Evolutionary conservation across 257 asterid genomes (phyloP).

Genomic region (Capsicum pubescens): DNA sequence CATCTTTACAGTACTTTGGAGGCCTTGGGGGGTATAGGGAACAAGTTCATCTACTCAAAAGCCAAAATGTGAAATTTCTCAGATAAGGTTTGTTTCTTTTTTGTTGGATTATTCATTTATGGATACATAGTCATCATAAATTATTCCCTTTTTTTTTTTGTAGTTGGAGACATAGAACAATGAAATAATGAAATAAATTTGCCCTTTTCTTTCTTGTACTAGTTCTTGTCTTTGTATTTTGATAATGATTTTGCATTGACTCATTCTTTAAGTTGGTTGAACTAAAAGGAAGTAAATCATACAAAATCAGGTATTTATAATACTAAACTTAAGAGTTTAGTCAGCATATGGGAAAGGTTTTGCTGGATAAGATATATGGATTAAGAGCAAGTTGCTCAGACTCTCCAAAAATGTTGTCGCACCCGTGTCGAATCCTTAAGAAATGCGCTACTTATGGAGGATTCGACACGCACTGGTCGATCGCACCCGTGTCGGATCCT

Average conservation of each 20-base stretch:
- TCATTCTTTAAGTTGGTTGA: conserved; percentile 9
- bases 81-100: conserved; percentile 33
- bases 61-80: conserved; percentile 17
- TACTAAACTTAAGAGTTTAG: neutral
- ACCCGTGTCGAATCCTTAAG: no score
- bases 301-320: neutral
- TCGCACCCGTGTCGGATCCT: no score
- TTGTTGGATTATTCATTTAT: conserved; percentile 25
- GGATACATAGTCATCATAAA: conserved; percentile 23
- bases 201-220: conserved; percentile 4
- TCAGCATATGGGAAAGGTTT: neutral
- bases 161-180: conserved; percentile 24
- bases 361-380: neutral
- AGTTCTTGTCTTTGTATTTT: neutral
- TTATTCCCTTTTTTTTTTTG: conserved; percentile 16
- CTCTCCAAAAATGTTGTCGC: no score
- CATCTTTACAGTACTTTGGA: conserved; percentile 11
- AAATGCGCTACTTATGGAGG: no score
- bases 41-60: neutral
- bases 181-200: conserved; percentile 33
- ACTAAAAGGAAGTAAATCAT: neutral
- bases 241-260: neutral
- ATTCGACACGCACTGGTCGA: no score
- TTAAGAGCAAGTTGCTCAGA: neutral
- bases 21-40: conserved; percentile 23